Conservation (phyloP, 1,139 yeast genomes). For the Candida tropicalis region DNA sequence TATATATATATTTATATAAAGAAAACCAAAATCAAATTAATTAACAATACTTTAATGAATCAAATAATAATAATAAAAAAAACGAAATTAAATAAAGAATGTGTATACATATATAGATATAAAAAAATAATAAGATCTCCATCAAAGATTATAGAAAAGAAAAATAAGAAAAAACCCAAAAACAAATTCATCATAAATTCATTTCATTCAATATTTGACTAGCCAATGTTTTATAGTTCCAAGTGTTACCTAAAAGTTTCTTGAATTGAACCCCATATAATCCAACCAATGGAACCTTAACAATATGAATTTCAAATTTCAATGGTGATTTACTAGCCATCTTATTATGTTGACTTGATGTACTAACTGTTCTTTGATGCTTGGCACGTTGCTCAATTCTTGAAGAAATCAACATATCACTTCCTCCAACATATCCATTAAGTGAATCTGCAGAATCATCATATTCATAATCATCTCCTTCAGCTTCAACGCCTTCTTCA, state of each 20-base stretch:
- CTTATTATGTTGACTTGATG: constrained; percentile 21
- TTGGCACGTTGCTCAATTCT: constrained; percentile 55
- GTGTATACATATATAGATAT: background rate
- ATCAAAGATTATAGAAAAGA: background rate
- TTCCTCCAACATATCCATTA: constrained; percentile 57
- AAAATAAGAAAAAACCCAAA: background rate
- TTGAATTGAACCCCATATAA: constrained; percentile 94
- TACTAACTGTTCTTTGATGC: constrained; percentile 33
- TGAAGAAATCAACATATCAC: constrained; percentile 68
- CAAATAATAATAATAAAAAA: too few species aligned
- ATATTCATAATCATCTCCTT: constrained; percentile 30
- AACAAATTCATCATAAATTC: constrained; percentile 59
- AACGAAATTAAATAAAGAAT: background rate
- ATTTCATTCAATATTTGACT: constrained; percentile 80
- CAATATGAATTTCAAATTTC: constrained; percentile 89
- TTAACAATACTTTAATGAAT: too few species aligned
- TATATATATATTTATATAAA: too few species aligned
- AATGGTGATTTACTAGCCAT: constrained; percentile 50
- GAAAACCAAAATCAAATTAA: too few species aligned
- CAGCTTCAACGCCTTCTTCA: constrained; percentile 21
- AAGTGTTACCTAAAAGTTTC: constrained; percentile 89
- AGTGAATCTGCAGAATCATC: constrained; percentile 69
- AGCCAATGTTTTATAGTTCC: constrained; percentile 95
- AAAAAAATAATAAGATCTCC: background rate
- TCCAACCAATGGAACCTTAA: constrained; percentile 88